These are phyloP conservation scores for Aspergillus ustus DNA, from an alignment of 2,329 filamentous ascomycete genomes.

Conservation along the genomic window DNA sequence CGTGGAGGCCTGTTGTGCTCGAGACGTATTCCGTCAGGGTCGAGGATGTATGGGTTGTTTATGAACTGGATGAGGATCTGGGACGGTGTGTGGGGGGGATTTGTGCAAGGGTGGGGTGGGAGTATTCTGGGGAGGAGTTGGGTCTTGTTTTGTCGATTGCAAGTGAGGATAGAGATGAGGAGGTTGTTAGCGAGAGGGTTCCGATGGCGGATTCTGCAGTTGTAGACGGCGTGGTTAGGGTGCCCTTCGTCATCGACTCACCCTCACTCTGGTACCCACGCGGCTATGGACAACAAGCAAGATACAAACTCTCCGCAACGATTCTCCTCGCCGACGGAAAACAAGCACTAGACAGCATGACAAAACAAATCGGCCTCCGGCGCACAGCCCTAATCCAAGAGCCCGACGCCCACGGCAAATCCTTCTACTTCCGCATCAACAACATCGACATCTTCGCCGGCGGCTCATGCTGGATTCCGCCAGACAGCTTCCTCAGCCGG, in stretches of 20 bases:
- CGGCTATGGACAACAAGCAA: slow-evolving; percentile 60
- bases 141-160: slow-evolving; percentile 31
- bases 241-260: slow-evolving; percentile 45
- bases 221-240: slow-evolving; percentile 28
- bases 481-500: slow-evolving; percentile 63
- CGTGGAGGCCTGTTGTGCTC: slow-evolving; percentile 69
- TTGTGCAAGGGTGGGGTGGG: not conserved
- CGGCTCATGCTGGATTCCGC: slow-evolving; percentile 70
- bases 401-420: slow-evolving; percentile 60
- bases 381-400: slow-evolving; percentile 50
- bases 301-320: slow-evolving; percentile 58
- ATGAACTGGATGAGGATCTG: slow-evolving; percentile 45
- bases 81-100: not conserved
- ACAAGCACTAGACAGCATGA: slow-evolving; percentile 33
- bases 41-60: slow-evolving; percentile 59
- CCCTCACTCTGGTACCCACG: slow-evolving; percentile 64
- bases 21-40: slow-evolving; percentile 67
- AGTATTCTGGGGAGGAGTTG: not conserved
- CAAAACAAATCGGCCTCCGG: slow-evolving; percentile 60
- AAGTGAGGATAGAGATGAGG: slow-evolving; percentile 33
- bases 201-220: slow-evolving; percentile 34
- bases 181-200: slow-evolving; percentile 48
- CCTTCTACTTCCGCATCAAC: slow-evolving; percentile 69
- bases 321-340: slow-evolving; percentile 43
- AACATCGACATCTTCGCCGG: slow-evolving; percentile 67